Evolutionary conservation across 148 eudicot genomes (phyloP).

Genomic region (Rhododendron kiyosumense): DNA sequence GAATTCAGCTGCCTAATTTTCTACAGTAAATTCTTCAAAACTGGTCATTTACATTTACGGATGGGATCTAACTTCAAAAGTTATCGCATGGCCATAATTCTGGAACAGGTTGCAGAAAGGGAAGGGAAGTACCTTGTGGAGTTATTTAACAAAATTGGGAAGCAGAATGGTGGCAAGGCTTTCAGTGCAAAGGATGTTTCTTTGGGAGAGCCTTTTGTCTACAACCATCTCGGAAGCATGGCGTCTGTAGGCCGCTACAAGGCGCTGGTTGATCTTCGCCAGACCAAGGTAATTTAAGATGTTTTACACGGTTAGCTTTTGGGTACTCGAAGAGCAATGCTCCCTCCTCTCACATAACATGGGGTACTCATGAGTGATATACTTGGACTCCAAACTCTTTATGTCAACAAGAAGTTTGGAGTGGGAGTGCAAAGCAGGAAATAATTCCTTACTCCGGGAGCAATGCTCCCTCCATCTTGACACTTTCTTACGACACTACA

Average conservation of each 20-base stretch:
- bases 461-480: background rate
- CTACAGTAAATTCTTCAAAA: background rate
- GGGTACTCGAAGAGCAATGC: background rate
- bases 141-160: constrained; percentile 48
- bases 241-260: constrained; percentile 91
- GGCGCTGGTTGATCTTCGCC: constrained; percentile 88
- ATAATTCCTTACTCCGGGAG: background rate
- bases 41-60: background rate
- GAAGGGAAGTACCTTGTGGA: constrained; percentile 74
- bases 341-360: background rate
- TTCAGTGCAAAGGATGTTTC: constrained; percentile 40
- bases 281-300: constrained; percentile 51
- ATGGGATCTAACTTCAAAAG: background rate
- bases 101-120: constrained; percentile 80
- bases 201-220: constrained; percentile 72
- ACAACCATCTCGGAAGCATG: constrained; percentile 92
- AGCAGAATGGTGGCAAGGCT: constrained; percentile 72
- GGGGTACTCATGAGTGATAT: background rate
- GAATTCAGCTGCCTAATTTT: background rate
- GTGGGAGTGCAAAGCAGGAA: background rate
- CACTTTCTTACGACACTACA: background rate
- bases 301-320: background rate
- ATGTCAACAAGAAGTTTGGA: background rate
- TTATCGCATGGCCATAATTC: background rate
- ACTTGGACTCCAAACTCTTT: background rate